Evolutionary conservation across 2,329 filamentous ascomycete species (phyloP), one percentile per base, ranked within the genome.

Genomic region (Fusarium subtropicale): DNA sequence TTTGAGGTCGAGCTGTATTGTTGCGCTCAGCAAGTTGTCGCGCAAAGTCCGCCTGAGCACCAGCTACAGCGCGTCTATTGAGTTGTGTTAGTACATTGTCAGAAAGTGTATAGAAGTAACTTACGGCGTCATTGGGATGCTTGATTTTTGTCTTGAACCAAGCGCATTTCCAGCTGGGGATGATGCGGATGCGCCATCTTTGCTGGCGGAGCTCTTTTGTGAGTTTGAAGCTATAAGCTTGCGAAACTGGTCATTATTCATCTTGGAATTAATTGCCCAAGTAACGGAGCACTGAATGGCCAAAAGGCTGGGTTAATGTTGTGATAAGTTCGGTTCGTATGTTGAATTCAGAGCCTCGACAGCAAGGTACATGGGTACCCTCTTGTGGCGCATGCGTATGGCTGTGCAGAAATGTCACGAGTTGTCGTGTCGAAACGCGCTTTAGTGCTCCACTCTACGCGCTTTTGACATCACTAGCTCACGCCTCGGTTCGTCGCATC

Each of bases 231-330:
- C 83, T 24, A 97, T 80, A 9, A 98, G 86, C 69, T 91, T 91
- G 56, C 96, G 91, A 76, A 99, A 99, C 75, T 97, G 93, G 44
- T 94, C 89, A 84, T 98, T 98, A 79, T 98, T 97, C 96, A 99
- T 98, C 38, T 44, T 67, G 56, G 50, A 56, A 41, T 45, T 15
- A 33, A 31, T n/a, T 30, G 33, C 33, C 12, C 33, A 24, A 18
- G n/a, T n/a, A 46, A 41, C 11, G 34, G 20, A n/a, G 42, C 31
- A 33, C 26, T 39, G 16, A 10, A 28, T 45, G 18, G 39, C 33
- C 31, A 36, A 42, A 64, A 50, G 34, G 28, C 30, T n/a, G 24
- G 12, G 30, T 41, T 48, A 22, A 50, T 51, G 46, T 50, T 74
- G 56, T 13, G 18, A 31, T 20, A 24, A 20, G 18, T 39, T 46